These are phyloP conservation scores for Laguncularia racemosa DNA, from an alignment of 345 rosid genomes.

Conservation along the genomic window DNA sequence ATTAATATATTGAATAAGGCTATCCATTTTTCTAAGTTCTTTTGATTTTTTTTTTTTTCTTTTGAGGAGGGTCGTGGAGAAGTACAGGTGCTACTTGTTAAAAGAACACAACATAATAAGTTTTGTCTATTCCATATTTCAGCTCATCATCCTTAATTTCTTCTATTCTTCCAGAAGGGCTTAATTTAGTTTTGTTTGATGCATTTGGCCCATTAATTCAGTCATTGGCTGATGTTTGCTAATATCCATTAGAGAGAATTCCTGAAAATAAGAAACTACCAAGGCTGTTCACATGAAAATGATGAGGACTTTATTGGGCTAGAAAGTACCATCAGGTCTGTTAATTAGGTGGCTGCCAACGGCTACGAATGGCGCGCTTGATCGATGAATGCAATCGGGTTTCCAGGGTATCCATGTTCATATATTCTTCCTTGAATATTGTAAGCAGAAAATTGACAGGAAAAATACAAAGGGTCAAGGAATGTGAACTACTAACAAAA, in stretches of 20 bases:
- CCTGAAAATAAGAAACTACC: constrained; percentile 35
- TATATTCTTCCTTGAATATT: constrained; percentile 65
- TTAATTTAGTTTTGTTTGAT: too few species aligned
- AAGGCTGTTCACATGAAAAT: constrained; percentile 3
- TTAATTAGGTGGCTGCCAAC: constrained; percentile 37
- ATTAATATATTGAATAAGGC: too few species aligned
- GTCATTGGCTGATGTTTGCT: constrained; percentile 53
- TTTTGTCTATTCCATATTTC: too few species aligned
- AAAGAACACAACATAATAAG: too few species aligned
- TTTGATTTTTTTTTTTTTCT: too few species aligned
- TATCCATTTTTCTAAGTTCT: too few species aligned
- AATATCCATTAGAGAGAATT: constrained; percentile 54
- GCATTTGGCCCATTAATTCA: too few species aligned
- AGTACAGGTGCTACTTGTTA: too few species aligned
- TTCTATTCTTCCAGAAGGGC: too few species aligned
- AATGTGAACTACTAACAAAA: not conserved
- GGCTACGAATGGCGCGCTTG: constrained; percentile 25
- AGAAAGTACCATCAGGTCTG: constrained; percentile 40
- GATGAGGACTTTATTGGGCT: constrained; percentile 10
- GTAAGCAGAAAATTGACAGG: not conserved
- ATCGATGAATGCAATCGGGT: constrained; percentile 43
- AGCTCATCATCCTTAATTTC: too few species aligned
- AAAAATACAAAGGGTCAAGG: not conserved
- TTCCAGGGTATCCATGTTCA: constrained; percentile 63
- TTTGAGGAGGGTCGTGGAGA: too few species aligned